phyloP scores from a whole-genome alignment of 2,329 filamentous ascomycete genomes.

The Calonectria hongkongensis region DNA sequence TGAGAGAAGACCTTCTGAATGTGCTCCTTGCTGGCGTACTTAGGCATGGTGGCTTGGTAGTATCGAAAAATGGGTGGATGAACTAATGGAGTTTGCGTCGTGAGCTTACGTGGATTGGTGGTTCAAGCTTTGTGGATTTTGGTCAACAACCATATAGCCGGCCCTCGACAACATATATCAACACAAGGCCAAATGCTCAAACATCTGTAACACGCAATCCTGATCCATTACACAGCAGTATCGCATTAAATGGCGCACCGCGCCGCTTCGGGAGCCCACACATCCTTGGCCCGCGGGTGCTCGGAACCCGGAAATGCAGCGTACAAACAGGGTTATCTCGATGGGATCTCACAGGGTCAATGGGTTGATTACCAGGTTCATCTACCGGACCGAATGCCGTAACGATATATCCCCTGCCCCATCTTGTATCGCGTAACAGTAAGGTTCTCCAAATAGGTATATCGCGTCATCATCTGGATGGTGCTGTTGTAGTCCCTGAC shows the following conservation, averaged over 20 bases:
- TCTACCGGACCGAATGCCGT: slow-evolving; percentile 23
- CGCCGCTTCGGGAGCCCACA: not conserved
- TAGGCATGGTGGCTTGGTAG: not conserved
- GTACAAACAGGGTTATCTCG: not conserved
- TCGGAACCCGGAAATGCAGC: not conserved
- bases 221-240: not conserved
- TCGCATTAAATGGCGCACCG: slow-evolving; percentile 17
- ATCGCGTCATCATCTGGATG: too few species aligned
- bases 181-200: not conserved
- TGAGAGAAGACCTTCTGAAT: slow-evolving; percentile 24
- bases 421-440: not conserved
- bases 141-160: not conserved
- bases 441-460: not conserved
- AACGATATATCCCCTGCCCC: not conserved
- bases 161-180: not conserved
- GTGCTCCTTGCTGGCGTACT: slow-evolving; percentile 26
- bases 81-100: not conserved
- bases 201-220: not conserved
- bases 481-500: not conserved
- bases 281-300: not conserved
- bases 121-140: not conserved
- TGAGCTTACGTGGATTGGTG: not conserved
- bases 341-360: slow-evolving; percentile 5
- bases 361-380: not conserved
- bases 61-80: not conserved